Conservation (phyloP, 352 stramenopile species). For the Phytopythium vexans region DNA sequence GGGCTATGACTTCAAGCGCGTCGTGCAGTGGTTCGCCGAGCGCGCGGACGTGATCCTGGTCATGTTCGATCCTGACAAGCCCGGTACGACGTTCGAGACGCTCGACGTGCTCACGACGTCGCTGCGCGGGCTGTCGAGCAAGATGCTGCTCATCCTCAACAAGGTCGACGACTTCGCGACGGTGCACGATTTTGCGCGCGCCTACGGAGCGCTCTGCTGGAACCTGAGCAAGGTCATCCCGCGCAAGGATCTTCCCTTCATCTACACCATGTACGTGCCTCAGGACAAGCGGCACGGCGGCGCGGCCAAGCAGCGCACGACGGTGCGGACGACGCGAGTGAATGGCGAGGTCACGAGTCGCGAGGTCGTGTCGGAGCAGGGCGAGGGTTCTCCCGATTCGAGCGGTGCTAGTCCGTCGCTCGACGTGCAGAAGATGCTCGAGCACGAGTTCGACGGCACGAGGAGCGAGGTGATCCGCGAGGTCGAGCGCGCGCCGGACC, state of each 20-base stretch:
- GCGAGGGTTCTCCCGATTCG: background rate
- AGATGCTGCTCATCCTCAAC: slow-evolving; percentile 84
- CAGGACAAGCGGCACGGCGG: slow-evolving; percentile 39
- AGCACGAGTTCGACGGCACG: slow-evolving; percentile 85
- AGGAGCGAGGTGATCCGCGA: slow-evolving; percentile 82
- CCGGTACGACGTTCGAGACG: slow-evolving; percentile 85
- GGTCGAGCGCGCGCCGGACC: slow-evolving; percentile 74
- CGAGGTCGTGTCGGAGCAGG: slow-evolving; percentile 7
- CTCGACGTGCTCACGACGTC: slow-evolving; percentile 83
- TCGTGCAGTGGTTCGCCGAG: slow-evolving; percentile 86
- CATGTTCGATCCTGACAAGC: slow-evolving; percentile 90
- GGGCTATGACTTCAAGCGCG: slow-evolving; percentile 85
- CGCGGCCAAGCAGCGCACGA: slow-evolving; percentile 8
- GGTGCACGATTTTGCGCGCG: slow-evolving; percentile 84
- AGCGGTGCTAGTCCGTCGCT: slow-evolving; percentile 2
- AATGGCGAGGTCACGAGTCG: slow-evolving; percentile 7
- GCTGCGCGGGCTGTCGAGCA: slow-evolving; percentile 71
- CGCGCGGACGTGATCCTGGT: slow-evolving; percentile 83
- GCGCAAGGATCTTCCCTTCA: slow-evolving; percentile 84
- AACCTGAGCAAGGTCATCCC: slow-evolving; percentile 88
- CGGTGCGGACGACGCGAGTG: slow-evolving; percentile 5
- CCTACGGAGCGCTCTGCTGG: slow-evolving; percentile 85
- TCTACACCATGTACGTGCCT: slow-evolving; percentile 89
- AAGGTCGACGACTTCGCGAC: slow-evolving; percentile 88
- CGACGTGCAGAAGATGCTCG: slow-evolving; percentile 70